Base-by-base conservation (phyloP, 495 filamentous ascomycete species). In the Neurospora africana region DNA sequence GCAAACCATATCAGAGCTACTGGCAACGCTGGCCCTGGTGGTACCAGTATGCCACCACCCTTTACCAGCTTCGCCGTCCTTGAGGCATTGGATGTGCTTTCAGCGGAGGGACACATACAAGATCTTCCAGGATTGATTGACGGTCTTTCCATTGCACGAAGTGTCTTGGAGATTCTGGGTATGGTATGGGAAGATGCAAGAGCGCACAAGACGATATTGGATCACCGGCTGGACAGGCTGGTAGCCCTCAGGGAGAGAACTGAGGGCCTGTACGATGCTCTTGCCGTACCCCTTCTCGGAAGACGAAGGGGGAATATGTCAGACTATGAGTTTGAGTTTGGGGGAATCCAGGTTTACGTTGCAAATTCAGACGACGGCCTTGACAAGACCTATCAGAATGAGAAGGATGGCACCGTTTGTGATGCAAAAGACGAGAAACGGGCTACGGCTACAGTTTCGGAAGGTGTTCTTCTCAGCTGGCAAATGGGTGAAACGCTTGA, bases 71-170 rank as follows among this genome's bases (percentile, higher is more conserved):
- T 69, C 65, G 76, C 76, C 30, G 72, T 79, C 19, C 70, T 79
- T 68, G 78, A 79, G 65, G 74, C 73, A 2, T 70, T 72, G 67
- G 78, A 79, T 72, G 78, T 79, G 11, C 72, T 79, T 15, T 76
- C 78, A 4, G 74, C 78, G 11, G 75, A 76, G 69, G 78, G 78
- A 15, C 35, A 27, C 15, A n/a, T 73, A 17, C 40, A 30, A 13
- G 76, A 79, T 9, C 74, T 79, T 7, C 72, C 71, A 1, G 70
- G 39, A 5, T 70, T 79, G 27, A 36, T 79, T 7, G 76, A 78
- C 39, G 39, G 61, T 15, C 68, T 78, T 23, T 69, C 73, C 39
- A 39, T 75, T 40, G 77, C 77, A 33, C 71, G 74, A n/a, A 73
- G 71, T 43, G 72, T 76, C 13, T 43, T 78, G 58, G 75, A 75